Evolutionary conservation across 208 protist genomes (phyloP), one percentile per base, ranked within the genome.

Genomic region (Porcisia hertigi): DNA sequence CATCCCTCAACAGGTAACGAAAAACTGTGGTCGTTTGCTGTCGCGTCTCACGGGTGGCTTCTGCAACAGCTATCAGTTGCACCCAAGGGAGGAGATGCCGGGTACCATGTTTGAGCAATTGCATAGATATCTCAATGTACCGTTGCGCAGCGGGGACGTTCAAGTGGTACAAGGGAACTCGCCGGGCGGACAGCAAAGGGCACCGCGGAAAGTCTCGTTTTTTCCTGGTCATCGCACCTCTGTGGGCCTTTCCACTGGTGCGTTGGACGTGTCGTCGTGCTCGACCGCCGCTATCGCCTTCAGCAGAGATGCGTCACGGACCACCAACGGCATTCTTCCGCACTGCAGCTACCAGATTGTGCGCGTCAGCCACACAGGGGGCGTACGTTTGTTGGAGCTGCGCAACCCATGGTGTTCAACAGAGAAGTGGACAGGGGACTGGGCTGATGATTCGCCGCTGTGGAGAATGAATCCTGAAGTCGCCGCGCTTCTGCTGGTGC

Each of bases 391-490:
- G 65, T 52, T 97, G 23, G 76, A 88, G 80, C 73, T 97, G 57
- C 75, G 65, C 53, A 92, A 87, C 73, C 74, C 72, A 3, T 93
- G 85, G 66, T 77, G 73, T 25, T 69, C 25, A 34, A 18, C 34
- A 0, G 60, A 73, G 36, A 75, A 74, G 41, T 97, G 93, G 93
- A 80, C 79, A 7, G 92, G 94, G 5, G 90, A 94, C 64, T 97
- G 94, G 94, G 87, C 79, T 3, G 88, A 92, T 53, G 86, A 88
- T 59, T 94, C 88, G 2, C 63, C 77, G 30, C 73, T 88, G 54
- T 97, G 94, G 94, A 72, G 77, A 18, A 81, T 84, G 69, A 71
- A 92, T 74, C 84, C 81, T 11, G 92, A 95, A 54, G 66, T 96
- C 4, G 85, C 84, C 14, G 34, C 54, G 18, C 69, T 86, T 12